Evolutionary conservation across 352 stramenopile genomes (phyloP).

Genomic region (Pythium scleroteichum): DNA sequence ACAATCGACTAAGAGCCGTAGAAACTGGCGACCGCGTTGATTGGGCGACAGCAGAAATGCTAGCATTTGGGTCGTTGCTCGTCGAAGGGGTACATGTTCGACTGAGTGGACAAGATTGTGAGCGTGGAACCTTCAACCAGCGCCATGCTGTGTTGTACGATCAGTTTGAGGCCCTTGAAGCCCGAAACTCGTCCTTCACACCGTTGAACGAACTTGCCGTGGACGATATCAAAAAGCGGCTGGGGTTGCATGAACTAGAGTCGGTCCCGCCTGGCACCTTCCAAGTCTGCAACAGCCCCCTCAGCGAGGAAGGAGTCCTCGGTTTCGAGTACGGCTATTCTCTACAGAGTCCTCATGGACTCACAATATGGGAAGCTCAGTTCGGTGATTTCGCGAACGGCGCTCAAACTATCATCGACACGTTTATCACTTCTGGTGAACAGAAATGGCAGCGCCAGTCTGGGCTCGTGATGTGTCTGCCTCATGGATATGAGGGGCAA

Average conservation of each 20-base stretch:
- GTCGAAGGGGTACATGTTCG: conserved; percentile 85
- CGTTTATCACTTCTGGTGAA: conserved; percentile 80
- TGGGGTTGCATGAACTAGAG: conserved; percentile 46
- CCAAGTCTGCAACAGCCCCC: conserved; percentile 78
- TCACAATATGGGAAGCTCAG: conserved; percentile 93
- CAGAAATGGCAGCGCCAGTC: conserved; percentile 92
- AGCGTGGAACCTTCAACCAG: conserved; percentile 90
- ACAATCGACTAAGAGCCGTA: conserved; percentile 75
- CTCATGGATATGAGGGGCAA: conserved; percentile 87
- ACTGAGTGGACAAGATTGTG: conserved; percentile 87
- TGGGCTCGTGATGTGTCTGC: conserved; percentile 73
- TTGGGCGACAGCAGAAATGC: conserved; percentile 87
- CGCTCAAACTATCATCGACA: conserved; percentile 89
- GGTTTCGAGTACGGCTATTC: conserved; percentile 90
- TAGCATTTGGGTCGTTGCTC: conserved; percentile 84
- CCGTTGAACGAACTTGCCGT: conserved; percentile 90
- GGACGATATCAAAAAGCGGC: conserved; percentile 41
- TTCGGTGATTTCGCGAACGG: conserved; percentile 90
- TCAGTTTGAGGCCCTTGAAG: conserved; percentile 76
- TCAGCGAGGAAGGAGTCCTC: conserved; percentile 84
- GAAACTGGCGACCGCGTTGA: conserved; percentile 84
- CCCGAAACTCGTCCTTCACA: conserved; percentile 90
- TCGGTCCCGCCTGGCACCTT: conserved; percentile 48
- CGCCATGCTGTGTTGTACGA: conserved; percentile 89
- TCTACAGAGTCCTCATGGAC: conserved; percentile 62